Conservation (phyloP, 2,329 filamentous ascomycete genomes). For the Aspergillus felis region DNA sequence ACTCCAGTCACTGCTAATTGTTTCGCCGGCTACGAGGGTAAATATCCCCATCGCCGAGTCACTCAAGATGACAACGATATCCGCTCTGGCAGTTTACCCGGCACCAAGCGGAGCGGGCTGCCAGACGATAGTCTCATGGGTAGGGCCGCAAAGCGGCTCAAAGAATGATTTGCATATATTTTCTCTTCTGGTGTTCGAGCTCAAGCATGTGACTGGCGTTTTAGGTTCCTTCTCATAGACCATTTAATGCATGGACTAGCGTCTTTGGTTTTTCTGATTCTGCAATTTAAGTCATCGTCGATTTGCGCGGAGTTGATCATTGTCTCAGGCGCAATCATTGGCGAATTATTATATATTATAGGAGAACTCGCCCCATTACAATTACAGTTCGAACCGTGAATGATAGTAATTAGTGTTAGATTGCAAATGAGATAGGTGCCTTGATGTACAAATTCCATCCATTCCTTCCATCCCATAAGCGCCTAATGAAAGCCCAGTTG, state of each 20-base stretch:
- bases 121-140: conserved; percentile 73
- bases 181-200: not conserved
- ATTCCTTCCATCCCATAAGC: not conserved
- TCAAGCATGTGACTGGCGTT: not conserved
- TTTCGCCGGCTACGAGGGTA: conserved; percentile 82
- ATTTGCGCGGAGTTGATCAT: not conserved
- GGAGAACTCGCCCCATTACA: no score
- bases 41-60: conserved; percentile 86
- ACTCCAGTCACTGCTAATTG: conserved; percentile 72
- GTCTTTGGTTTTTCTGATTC: not conserved
- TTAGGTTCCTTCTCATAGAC: not conserved
- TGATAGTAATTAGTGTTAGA: no score
- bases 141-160: conserved; percentile 52
- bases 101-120: conserved; percentile 82
- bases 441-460: not conserved
- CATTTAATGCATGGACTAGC: not conserved
- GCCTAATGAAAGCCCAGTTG: not conserved
- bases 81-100: conserved; percentile 79
- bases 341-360: not conserved
- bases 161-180: conserved; percentile 37
- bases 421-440: not conserved
- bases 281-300: not conserved
- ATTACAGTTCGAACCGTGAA: no score
- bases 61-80: conserved; percentile 97
- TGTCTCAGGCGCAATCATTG: no score